phyloP scores from a whole-genome alignment of 2,329 filamentous ascomycete species.

The Blastomyces parvus region DNA sequence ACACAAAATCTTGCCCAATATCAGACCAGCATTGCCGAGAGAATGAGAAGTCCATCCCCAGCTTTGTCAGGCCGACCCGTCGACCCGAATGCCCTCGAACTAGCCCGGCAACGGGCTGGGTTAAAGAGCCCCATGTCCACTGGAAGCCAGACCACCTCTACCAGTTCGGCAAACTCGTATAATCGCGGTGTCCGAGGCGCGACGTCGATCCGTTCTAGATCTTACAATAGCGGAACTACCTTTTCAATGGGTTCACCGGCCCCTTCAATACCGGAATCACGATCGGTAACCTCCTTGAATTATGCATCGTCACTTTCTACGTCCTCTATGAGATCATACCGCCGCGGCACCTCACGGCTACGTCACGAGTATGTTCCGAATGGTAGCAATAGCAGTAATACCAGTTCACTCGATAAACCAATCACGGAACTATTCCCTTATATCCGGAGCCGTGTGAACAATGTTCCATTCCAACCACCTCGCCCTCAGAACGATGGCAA shows the following conservation, averaged over 20 bases:
- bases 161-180: slow-evolving; percentile 42
- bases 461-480: slow-evolving; percentile 70
- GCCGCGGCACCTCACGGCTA: slow-evolving; percentile 53
- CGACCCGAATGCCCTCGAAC: slow-evolving; percentile 56
- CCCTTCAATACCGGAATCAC: slow-evolving; percentile 24
- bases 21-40: slow-evolving; percentile 48
- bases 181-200: slow-evolving; percentile 33
- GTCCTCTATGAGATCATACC: slow-evolving; percentile 34
- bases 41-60: slow-evolving; percentile 52
- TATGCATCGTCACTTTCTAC: slow-evolving; percentile 40
- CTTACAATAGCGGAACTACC: slow-evolving; percentile 36
- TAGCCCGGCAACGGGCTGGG: slow-evolving; percentile 52
- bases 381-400: slow-evolving; percentile 3
- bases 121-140: slow-evolving; percentile 59
- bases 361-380: slow-evolving; percentile 72
- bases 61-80: slow-evolving; percentile 67
- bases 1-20: slow-evolving; percentile 12
- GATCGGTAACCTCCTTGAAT: slow-evolving; percentile 35
- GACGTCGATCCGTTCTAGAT: slow-evolving; percentile 26
- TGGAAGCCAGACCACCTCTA: slow-evolving; percentile 49
- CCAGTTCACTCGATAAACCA: slow-evolving; percentile 57
- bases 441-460: slow-evolving; percentile 67
- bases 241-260: slow-evolving; percentile 36
- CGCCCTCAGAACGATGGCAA: slow-evolving; percentile 48
- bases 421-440: slow-evolving; percentile 77